Conservation (phyloP, 345 rosid genomes). For the Theobroma cacao region DNA sequence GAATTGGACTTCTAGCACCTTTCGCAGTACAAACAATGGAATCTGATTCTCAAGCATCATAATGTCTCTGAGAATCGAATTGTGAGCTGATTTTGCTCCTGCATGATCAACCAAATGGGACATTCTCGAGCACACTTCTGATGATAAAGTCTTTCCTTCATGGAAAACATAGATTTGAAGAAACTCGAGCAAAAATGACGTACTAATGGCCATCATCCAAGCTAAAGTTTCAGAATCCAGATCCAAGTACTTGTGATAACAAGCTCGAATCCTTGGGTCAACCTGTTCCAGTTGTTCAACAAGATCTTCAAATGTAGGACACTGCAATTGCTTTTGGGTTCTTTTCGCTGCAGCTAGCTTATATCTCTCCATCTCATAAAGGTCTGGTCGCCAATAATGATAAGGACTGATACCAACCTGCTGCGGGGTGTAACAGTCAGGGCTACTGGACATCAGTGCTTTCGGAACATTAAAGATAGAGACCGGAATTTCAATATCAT, state of each 20-base stretch:
- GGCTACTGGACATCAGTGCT: conserved; percentile 37
- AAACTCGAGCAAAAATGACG: too few relatives aligned
- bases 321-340: conserved; percentile 31
- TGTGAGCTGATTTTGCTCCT: conserved; percentile 39
- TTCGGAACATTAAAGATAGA: conserved; percentile 70
- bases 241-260: conserved; percentile 54
- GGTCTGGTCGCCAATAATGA: conserved; percentile 63
- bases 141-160: conserved; percentile 28
- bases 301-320: conserved; percentile 35
- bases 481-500: conserved; percentile 38
- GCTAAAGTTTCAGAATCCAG: conserved; percentile 44
- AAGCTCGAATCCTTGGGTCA: conserved; percentile 44
- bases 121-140: conserved; percentile 34
- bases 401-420: conserved; percentile 74
- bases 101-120: conserved; percentile 31
- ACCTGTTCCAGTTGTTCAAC: conserved; percentile 41
- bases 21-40: conserved; percentile 48
- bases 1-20: conserved; percentile 40
- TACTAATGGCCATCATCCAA: conserved; percentile 91
- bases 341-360: conserved; percentile 57
- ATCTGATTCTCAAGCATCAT: conserved; percentile 78
- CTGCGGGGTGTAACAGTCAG: conserved; percentile 66
- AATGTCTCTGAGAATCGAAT: conserved; percentile 50
- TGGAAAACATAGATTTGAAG: too few relatives aligned
- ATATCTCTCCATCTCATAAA: conserved; percentile 61